Evolutionary conservation across 371 early-diverging fungal species (phyloP).

Genomic region (Dichotomocladium elegans): DNA sequence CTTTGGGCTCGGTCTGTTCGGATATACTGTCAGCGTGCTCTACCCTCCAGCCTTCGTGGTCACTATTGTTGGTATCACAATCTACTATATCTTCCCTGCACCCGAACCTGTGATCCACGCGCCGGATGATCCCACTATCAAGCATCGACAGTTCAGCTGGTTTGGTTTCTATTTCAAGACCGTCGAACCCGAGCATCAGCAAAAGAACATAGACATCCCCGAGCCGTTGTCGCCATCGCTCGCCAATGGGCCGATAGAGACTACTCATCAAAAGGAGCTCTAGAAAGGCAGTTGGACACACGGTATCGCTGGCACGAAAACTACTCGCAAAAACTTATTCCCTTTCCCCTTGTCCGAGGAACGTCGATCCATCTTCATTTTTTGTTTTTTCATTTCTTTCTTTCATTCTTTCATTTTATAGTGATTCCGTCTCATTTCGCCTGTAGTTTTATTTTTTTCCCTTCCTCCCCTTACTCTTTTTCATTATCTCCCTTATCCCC

Average conservation of each 20-base stretch:
- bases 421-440: background rate
- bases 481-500: background rate
- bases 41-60: conserved; percentile 67
- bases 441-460: background rate
- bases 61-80: conserved; percentile 56
- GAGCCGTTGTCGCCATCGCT: too few species aligned
- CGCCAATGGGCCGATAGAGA: too few species aligned
- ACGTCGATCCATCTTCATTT: background rate
- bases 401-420: background rate
- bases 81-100: conserved; percentile 60
- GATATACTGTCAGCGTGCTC: conserved; percentile 48
- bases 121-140: conserved; percentile 12
- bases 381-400: background rate
- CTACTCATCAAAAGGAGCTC: too few species aligned
- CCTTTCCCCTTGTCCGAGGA: too few species aligned
- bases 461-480: background rate
- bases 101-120: conserved; percentile 28
- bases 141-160: background rate
- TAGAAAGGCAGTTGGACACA: too few species aligned
- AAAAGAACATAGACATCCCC: too few species aligned
- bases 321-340: too few species aligned
- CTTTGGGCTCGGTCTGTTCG: conserved; percentile 66
- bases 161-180: conserved; percentile 12
- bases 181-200: background rate
- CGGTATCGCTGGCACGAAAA: too few species aligned